Base-by-base conservation (phyloP, 306 rosid species). In the Vachellia collinsii region DNA sequence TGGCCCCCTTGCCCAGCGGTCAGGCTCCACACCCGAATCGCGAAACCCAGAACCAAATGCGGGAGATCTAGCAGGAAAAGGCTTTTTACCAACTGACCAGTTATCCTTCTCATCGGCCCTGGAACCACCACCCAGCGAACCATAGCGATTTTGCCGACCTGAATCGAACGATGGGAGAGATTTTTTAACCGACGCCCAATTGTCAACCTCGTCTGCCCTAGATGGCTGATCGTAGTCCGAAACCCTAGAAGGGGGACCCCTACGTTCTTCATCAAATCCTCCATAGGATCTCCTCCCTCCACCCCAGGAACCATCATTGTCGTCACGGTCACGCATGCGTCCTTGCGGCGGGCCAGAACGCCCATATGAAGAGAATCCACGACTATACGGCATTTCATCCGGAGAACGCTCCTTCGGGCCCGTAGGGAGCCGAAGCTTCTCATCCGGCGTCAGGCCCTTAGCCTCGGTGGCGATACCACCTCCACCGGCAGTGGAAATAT, bases 171-270 rank as follows among this genome's bases (percentile, higher is more conserved):
- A 72, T 1, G 94, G 93, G 7, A 88, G 82, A 12, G 92, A 4
- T 70, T 92, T 96, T 84, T 90, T 96, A 39, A 77, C 86, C 50
- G 85, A 58, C 0, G 91, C 92, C 99, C 99, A 96, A 80, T 92
- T 90, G 23, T 96, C 98, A 4, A 85, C 99, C 92, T 92, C 99
- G 70, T 96, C 98, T 10, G 99, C 99, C 92, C 98, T 89, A 4
- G 99, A 96, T 29, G 94, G 94, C 69, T 89, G 97, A 86, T 93
- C 98, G 7, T 86, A 77, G 23, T 90, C 97, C 42, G 98, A 93
- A 93, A 85, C 97, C 99, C 98, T 96, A 88, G 97, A 80, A 72
- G 77, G 56, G 0, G 89, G 75, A 23, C 90, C 92, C 76, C 97
- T 76, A 17, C 97, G 93, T 42, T 96, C 97, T 17, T 92, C 98